Evolutionary conservation across 1,139 yeast genomes (phyloP).

Genomic region (Scheffersomyces quercinus): DNA sequence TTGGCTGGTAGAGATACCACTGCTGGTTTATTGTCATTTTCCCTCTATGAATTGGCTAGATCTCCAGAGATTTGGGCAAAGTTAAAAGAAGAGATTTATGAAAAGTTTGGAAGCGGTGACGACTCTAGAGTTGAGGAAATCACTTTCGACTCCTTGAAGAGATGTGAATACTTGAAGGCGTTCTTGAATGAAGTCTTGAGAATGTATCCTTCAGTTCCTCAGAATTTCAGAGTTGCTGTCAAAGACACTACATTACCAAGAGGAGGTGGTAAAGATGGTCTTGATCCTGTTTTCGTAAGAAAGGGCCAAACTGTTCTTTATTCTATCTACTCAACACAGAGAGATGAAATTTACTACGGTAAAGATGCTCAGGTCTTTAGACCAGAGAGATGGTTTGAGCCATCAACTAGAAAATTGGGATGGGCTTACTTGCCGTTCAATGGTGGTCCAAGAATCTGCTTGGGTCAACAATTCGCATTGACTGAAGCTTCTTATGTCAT

Average conservation of each 20-base stretch:
- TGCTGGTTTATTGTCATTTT: conserved; percentile 45
- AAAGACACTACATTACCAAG: conserved; percentile 50
- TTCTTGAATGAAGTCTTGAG: conserved; percentile 54
- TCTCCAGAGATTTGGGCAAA: conserved; percentile 36
- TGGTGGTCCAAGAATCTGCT: conserved; percentile 62
- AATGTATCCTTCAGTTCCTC: conserved; percentile 58
- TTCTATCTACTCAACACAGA: conserved; percentile 47
- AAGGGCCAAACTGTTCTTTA: conserved; percentile 50
- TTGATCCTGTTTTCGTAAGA: conserved; percentile 42
- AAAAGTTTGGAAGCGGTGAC: conserved; percentile 37
- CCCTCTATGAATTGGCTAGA: conserved; percentile 43
- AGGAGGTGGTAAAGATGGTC: conserved; percentile 52
- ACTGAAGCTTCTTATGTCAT: conserved; percentile 54
- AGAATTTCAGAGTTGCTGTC: conserved; percentile 48
- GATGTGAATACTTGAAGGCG: conserved; percentile 47
- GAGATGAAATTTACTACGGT: conserved; percentile 47
- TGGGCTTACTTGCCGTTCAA: conserved; percentile 60
- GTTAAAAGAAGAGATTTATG: conserved; percentile 33
- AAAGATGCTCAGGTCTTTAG: conserved; percentile 46
- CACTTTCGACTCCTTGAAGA: conserved; percentile 52
- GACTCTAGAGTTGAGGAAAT: conserved; percentile 29
- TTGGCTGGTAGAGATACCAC: conserved; percentile 52
- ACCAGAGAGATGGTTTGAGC: conserved; percentile 55
- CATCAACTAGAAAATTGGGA: conserved; percentile 33
- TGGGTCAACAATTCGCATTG: conserved; percentile 61